Percentiles rank a stretch among this genome's conserved stretches.
phyloP scores from a whole-genome alignment of 345 rosid genomes.

The Eucalyptus regnans region DNA sequence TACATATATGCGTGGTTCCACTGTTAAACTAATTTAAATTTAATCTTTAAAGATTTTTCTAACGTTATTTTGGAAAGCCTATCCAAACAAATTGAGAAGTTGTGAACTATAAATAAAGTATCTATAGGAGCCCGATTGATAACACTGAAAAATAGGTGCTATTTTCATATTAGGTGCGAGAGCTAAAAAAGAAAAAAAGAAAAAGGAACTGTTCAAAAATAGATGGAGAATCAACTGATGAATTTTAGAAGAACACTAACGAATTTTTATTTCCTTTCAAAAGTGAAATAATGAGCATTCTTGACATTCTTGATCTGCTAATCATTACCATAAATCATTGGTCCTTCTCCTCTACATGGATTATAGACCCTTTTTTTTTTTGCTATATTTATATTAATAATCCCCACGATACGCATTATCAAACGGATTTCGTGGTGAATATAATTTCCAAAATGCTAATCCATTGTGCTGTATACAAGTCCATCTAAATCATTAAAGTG shows the following conservation, averaged over 20 bases:
- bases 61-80: not conserved
- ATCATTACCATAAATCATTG: not conserved
- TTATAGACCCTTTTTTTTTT: not conserved
- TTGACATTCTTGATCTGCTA: not conserved
- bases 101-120: not conserved
- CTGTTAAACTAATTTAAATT: not conserved
- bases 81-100: not conserved
- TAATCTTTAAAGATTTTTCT: not conserved
- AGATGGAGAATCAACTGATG: not conserved
- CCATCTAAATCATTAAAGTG: not conserved
- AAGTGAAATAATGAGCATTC: not conserved
- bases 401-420: not conserved
- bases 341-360: not conserved
- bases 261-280: not conserved
- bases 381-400: not conserved
- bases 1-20: not conserved
- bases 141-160: not conserved
- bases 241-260: not conserved
- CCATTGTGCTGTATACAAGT: not conserved
- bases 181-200: not conserved
- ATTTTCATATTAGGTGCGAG: not conserved
- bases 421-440: fast-evolving
- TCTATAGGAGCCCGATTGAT: not conserved
- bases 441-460: not conserved
- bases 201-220: no score